These are phyloP conservation scores for Tilletia indica DNA, from an alignment of 1,284 basidiomycete genomes.

Conservation along the genomic window DNA sequence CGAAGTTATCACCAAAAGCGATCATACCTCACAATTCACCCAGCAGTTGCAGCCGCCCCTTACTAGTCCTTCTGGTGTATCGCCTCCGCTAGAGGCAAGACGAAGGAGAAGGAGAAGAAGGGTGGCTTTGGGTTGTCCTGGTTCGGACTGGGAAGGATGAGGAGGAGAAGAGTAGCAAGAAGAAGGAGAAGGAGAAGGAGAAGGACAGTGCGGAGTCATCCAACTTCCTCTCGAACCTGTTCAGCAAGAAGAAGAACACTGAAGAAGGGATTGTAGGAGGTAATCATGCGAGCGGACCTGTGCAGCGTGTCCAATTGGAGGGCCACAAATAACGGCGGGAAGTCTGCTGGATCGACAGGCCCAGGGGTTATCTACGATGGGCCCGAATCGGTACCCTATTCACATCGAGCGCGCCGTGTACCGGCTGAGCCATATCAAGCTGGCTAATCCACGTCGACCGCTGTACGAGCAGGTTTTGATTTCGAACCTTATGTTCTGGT, in stretches of 20 bases:
- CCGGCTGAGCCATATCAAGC: constrained; percentile 92
- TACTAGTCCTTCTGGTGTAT: not conserved
- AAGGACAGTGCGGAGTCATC: constrained; percentile 32
- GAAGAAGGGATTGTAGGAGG: constrained; percentile 23
- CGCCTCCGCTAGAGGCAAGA: constrained; percentile 21
- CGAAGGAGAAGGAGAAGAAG: constrained; percentile 47
- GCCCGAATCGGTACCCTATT: constrained; percentile 78
- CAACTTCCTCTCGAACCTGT: constrained; percentile 47
- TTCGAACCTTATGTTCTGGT: constrained; percentile 99
- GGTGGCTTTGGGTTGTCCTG: constrained; percentile 48
- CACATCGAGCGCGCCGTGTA: constrained; percentile 98
- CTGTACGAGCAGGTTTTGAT: constrained; percentile 98
- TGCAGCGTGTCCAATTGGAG: not conserved
- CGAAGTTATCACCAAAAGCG: constrained; percentile 19
- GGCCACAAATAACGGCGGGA: constrained; percentile 37
- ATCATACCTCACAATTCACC: constrained; percentile 21
- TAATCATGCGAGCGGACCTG: not conserved
- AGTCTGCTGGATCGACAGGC: constrained; percentile 37
- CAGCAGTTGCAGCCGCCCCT: not conserved
- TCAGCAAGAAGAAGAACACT: constrained; percentile 47
- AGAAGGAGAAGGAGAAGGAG: constrained; percentile 37
- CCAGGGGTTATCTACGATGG: constrained; percentile 58
- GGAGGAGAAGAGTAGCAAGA: constrained; percentile 38
- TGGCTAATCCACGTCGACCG: constrained; percentile 91
- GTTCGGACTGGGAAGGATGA: constrained; percentile 52